Base-by-base conservation (phyloP, 495 filamentous ascomycete genomes). In the Parachaetomium inaequale region DNA sequence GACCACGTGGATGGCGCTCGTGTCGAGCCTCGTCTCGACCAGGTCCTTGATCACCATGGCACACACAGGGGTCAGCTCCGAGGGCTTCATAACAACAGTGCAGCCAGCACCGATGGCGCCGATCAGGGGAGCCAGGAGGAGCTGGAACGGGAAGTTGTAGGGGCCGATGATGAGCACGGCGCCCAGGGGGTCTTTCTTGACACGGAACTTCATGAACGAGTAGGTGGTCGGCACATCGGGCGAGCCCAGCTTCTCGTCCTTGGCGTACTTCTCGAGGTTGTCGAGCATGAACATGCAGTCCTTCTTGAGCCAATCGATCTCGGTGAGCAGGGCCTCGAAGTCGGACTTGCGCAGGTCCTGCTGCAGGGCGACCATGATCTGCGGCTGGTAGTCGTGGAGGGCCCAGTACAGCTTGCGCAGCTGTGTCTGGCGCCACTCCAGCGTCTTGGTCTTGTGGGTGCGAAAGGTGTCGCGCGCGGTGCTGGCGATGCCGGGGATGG, bases 371-470 rank as follows among this genome's bases (percentile, higher is more conserved):
- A 88, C 86, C 64, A 83, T 62, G 36, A 96, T 77, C 42, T 84
- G 80, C 40, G 86, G 78, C 61, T 84, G 79, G 71, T 89, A 87
- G 78, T 96, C 94, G 51, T 84, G 85, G 50, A 97, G 68, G 3
- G 84, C 92, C 92, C 92, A 96, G 78, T 95, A 97, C 46, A 97
- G 87, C 79, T 91, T 93, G 53, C 92, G 87, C 40, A 97, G 86
- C 80, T 97, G 93, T 19, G 83, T 76, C 54, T 92, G 80, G 55
- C 94, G 84, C 80, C 89, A 98, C 66, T 88, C 83, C 58, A 96
- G 70, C 56, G 88, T 81, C 68, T 89, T 88, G 4, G 91, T 96
- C 78, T 88, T 90, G 73, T 93, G 86, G 15, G 89, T 79, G 63
- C 80, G 78, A 78, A 91, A 98, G 23, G 87, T 80, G 56, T 79